Evolutionary conservation across 768 basidiomycete species (phyloP), one percentile per base, ranked within the genome.

Genomic region (Symmetrospora coprosmae): DNA sequence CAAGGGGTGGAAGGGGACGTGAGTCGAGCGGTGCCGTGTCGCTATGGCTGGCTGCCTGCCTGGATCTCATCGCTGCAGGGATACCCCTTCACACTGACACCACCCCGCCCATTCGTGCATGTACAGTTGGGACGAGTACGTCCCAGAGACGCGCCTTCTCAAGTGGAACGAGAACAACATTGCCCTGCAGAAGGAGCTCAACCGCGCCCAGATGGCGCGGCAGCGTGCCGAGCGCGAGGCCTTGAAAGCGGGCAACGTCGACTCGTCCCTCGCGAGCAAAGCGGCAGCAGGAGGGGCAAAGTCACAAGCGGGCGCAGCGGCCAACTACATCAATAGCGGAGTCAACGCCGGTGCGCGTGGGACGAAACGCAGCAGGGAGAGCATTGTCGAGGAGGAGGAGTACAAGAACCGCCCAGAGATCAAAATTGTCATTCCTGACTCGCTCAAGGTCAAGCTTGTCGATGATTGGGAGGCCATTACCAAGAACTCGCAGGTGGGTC

Each of bases 1-100:
- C 78, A 94, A 96, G 73, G 94, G 94, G 8, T 99, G 94, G 94
- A 99, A 96, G 72, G 86, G 88, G 72, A 91, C 87, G 88, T 91
- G 71, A 67, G 75, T 72, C 19, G 66, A n/a, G n/a, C n/a, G n/a
- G n/a, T n/a, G n/a, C n/a, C n/a, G n/a, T n/a, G 34, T 56, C 41
- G 39, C 33, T 0, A 40, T 5, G 9, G 9, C 25, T 11, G 25
- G 45, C 45, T 46, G 45, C 9, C 45, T 9, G 23, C 9, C n/a
- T 27, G 9, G 9, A 21, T 13, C 45, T 46, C 23, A 9, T 21
- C 13, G 17, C 45, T 28, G 37, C 38, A 25, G 4, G n/a, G 2
- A 17, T 21, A 38, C 31, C n/a, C 37, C 8, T 21, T 53, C 16
- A 3, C 37, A 30, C 31, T 52, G 7, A 16, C 25, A 11, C 17